Conservation (phyloP, 2,329 filamentous ascomycete genomes). For the Akanthomyces muscarius region DNA sequence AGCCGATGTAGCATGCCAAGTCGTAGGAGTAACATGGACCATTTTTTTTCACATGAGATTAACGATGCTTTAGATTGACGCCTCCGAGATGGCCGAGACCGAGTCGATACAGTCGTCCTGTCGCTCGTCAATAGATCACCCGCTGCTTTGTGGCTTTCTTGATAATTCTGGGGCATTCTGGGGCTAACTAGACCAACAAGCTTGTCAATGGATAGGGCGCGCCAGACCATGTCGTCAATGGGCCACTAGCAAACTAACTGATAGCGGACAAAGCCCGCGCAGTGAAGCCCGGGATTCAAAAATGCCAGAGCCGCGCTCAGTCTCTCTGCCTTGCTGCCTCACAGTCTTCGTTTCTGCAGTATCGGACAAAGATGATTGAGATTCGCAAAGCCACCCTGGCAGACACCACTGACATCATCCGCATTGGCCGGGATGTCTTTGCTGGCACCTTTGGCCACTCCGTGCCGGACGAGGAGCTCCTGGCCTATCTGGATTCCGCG, state of each 20-base stretch:
- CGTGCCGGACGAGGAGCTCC: slow-evolving; percentile 33
- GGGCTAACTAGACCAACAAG: neutral
- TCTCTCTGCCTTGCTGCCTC: neutral
- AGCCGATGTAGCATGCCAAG: too few relatives aligned
- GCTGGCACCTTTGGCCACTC: slow-evolving; percentile 39
- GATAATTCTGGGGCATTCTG: neutral
- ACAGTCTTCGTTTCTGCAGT: neutral
- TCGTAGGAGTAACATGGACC: too few relatives aligned
- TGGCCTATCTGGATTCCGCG: slow-evolving; percentile 34
- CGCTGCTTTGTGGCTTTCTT: neutral
- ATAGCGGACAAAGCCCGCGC: neutral
- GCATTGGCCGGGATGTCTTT: slow-evolving; percentile 36
- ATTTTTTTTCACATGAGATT: too few relatives aligned
- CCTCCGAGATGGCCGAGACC: too few relatives aligned
- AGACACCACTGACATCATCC: slow-evolving; percentile 30
- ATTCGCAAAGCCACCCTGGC: slow-evolving; percentile 11
- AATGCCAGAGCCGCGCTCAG: neutral
- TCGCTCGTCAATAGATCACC: too few relatives aligned
- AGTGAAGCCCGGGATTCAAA: neutral
- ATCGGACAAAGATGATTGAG: neutral
- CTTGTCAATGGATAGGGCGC: slow-evolving; percentile 7
- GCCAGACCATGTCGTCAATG: neutral
- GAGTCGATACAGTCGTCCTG: too few relatives aligned
- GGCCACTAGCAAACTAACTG: neutral
- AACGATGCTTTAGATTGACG: too few relatives aligned